Base-by-base conservation (phyloP, 2,329 filamentous ascomycete genomes). In the Exophiala mesophila region DNA sequence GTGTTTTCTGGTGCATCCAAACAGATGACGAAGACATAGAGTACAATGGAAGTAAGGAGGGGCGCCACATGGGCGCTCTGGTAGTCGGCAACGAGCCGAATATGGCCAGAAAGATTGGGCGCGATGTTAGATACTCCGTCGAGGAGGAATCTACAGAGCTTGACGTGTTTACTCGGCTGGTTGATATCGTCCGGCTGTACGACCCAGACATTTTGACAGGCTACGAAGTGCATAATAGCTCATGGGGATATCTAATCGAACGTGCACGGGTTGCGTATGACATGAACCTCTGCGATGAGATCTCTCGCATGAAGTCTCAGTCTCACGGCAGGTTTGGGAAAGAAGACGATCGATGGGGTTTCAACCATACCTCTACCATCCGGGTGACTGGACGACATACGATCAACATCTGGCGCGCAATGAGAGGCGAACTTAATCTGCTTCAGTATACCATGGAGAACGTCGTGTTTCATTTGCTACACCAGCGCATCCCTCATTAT, bases 401-500 rank as follows among this genome's bases (percentile, higher is more conserved):
- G 74, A 89, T 98, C 68, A 97, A 97, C 55, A 85, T 97, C 33
- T 97, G 92, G 88, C 78, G 90, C 55, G 88, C 89, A 1, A 96
- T 98, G 89, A 78, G 88, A 44, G 79, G 83, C n/a, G 90, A 96
- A 64, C 67, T 98, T 19, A 94, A 89, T 54, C 69, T 98, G 19
- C 73, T 95, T 8, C 89, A 96, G 59, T 97, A 98, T 59, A 95
- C 86, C 0, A 85, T 97, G 79, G 92, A 97, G 63, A 96, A 95
- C 57, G 87, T 97, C 3, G 86, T 80, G 0, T 97, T 94, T 70
- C 88, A 97, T 64, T 64, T 97, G 1, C 73, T 98, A 2, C 88
- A 94, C 55, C 80, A 80, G 21, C 80, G 90, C 3, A 84, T 97
- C 36, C 92, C 92, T 4, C 88, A 95, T 61, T 96, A 94, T 60